These are phyloP conservation scores for Acanthamoeba quina DNA, from an alignment of 208 protist species.

Conservation along the genomic window DNA sequence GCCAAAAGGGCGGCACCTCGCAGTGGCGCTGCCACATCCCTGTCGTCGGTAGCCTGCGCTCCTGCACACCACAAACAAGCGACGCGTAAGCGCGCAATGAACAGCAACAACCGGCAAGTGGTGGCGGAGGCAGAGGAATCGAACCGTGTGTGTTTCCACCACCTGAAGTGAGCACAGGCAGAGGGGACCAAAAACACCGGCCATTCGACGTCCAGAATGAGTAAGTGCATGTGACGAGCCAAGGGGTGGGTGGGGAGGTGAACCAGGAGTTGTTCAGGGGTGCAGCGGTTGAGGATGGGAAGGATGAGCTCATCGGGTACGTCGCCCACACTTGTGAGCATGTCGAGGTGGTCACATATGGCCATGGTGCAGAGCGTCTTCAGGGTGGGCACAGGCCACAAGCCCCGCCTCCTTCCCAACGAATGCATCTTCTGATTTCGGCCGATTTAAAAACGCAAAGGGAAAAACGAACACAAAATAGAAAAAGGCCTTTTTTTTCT, in stretches of 20 bases:
- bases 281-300: constrained; percentile 9
- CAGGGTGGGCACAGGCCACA: neutral
- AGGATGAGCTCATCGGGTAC: constrained; percentile 27
- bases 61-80: neutral
- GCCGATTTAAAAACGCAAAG: no score
- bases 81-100: neutral
- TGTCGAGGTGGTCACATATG: constrained; percentile 8
- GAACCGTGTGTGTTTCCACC: constrained; percentile 13
- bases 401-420: neutral
- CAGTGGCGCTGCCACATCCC: constrained; percentile 3
- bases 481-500: no score
- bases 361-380: neutral
- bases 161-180: neutral
- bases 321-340: constrained; percentile 34
- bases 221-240: no score
- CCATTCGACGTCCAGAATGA: no score
- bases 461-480: neutral
- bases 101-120: neutral
- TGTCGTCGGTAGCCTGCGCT: constrained; percentile 1
- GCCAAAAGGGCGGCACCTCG: neutral
- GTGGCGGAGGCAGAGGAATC: neutral
- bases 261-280: constrained; percentile 31
- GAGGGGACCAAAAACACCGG: no score
- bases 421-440: neutral
- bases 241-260: neutral